Evolutionary conservation across 164 flowering plant genomes (phyloP), one percentile per base, ranked within the genome.

Genomic region (Santalum album): DNA sequence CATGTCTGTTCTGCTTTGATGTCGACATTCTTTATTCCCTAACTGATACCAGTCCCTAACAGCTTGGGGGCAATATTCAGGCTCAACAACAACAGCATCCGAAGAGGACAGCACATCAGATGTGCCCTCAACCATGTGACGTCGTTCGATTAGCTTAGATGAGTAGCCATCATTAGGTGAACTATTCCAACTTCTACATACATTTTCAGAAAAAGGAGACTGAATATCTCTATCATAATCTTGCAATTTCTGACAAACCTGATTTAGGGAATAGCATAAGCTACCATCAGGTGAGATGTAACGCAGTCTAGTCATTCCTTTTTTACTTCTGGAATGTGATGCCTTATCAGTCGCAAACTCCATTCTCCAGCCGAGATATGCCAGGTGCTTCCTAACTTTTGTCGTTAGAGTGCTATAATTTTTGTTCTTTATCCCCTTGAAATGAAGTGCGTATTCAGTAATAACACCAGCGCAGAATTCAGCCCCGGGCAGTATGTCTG

Each of bases 281-380:
- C 63, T 62, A 12, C 77, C 82, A 32, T 50, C 53, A 42, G 85
- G 90, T 15, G 89, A 68, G 7, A 18, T 55, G 53, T 81, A 86
- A 24, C 82, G 75, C 1, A 60, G 0, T 56, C 72, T 67, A 6
- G 7, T 15, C 6, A 0, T 12, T 1, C 11, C 23, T 7, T 1
- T 12, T 42, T 4, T 42, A 7, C 6, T 17, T 42, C 21, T 18
- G 4, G 21, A 4, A 7, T 6, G 19, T 7, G 21, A 18, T 38
- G 14, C 17, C 5, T 4, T 44, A 50, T 68, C 67, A 27, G 19
- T 58, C n/a, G 1, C 29, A 42, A 5, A 62, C 21, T 84, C 81
- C 40, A 83, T 65, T 54, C 70, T 75, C 91, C 94, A 90, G 35
- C 86, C 84, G 60, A 76, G 9, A 62, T 60, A 56, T n/a, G 32